Evolutionary conservation across 2,329 filamentous ascomycete species (phyloP).

Genomic region (Colletotrichum sojae): DNA sequence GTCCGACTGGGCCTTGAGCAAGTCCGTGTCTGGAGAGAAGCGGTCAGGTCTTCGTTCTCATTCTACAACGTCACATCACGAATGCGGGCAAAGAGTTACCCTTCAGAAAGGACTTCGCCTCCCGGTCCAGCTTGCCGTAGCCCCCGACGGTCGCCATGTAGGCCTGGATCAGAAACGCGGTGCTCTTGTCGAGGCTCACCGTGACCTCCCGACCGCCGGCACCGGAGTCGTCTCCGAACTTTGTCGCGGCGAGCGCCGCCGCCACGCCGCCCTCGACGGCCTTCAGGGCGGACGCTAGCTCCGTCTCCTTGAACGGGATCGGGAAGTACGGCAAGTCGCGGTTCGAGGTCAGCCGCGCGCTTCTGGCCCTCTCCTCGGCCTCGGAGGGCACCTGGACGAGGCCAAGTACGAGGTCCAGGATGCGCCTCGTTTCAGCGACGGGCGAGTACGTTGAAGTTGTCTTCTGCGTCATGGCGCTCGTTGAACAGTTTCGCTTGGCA

Average conservation of each 20-base stretch:
- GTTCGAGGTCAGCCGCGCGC: conserved; percentile 51
- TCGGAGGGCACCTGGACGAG: conserved; percentile 49
- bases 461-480: conserved; percentile 20
- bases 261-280: conserved; percentile 57
- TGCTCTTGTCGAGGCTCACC: conserved; percentile 56
- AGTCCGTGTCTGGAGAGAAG: conserved; percentile 73
- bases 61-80: no score
- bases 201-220: conserved; percentile 43
- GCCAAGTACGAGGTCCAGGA: conserved; percentile 48
- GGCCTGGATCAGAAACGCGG: conserved; percentile 57
- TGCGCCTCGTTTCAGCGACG: conserved; percentile 44
- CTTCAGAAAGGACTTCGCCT: conserved; percentile 51
- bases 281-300: conserved; percentile 59
- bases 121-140: conserved; percentile 54
- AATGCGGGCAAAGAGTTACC: conserved; percentile 41
- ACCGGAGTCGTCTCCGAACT: conserved; percentile 25
- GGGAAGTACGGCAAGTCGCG: conserved; percentile 60
- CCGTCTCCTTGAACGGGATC: conserved; percentile 63
- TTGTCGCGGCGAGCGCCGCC: conserved; percentile 49
- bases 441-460: conserved; percentile 43
- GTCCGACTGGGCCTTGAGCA: conserved; percentile 78
- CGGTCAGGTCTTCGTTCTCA: conserved; percentile 7
- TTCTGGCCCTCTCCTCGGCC: conserved; percentile 41
- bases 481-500: not conserved
- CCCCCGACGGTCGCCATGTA: conserved; percentile 55